Conservation (phyloP, 192 early-diverging fungal genomes). For the Podila clonocystis region DNA sequence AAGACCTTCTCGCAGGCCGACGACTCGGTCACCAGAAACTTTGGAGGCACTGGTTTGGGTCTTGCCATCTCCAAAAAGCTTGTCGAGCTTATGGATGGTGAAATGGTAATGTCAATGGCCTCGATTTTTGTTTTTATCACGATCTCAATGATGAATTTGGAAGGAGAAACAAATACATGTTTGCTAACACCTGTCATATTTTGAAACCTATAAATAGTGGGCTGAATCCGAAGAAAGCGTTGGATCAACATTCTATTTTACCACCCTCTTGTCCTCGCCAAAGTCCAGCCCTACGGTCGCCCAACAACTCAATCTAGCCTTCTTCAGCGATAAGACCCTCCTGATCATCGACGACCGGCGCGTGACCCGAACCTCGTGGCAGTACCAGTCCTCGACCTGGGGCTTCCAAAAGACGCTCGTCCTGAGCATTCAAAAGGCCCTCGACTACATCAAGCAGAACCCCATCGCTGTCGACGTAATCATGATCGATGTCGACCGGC, state of each 20-base stretch:
- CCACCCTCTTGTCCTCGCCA: conserved; percentile 27
- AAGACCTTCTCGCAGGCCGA: conserved; percentile 59
- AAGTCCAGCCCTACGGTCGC: conserved; percentile 25
- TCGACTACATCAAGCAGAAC: conserved; percentile 33
- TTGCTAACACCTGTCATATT: neutral
- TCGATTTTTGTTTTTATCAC: neutral
- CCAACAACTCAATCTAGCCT: conserved; percentile 37
- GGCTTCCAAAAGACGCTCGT: conserved; percentile 34
- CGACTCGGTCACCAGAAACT: conserved; percentile 53
- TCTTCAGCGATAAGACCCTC: conserved; percentile 37
- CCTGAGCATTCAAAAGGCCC: conserved; percentile 37
- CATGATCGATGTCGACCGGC: conserved; percentile 46
- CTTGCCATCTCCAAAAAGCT: conserved; percentile 53
- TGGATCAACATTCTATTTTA: conserved; percentile 46
- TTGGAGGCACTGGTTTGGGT: conserved; percentile 57
- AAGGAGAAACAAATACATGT: neutral
- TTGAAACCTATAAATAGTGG: conserved; percentile 13
- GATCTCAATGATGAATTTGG: neutral
- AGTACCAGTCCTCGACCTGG: conserved; percentile 43
- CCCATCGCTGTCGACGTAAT: conserved; percentile 34
- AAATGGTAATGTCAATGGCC: conserved; percentile 20
- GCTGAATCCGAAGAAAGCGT: conserved; percentile 47
- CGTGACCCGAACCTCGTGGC: conserved; percentile 46
- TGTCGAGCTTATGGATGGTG: conserved; percentile 53
- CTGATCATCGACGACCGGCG: conserved; percentile 47